These are phyloP conservation scores for Amesomyces nigricolor DNA, from an alignment of 2,329 filamentous ascomycete genomes.

Conservation along the genomic window DNA sequence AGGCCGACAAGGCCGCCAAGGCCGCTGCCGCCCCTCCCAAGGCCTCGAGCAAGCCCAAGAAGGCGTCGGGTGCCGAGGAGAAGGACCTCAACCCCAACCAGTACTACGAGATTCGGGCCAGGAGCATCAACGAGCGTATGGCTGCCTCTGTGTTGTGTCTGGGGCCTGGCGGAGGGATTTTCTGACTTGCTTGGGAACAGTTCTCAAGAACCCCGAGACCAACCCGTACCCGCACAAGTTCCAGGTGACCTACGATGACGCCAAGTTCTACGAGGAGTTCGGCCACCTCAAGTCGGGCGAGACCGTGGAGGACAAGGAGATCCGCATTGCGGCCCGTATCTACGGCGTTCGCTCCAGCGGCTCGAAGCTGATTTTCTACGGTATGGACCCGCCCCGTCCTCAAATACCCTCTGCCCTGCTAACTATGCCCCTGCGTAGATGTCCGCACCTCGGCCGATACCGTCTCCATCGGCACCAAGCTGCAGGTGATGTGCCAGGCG, in stretches of 20 bases:
- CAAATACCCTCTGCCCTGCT: background rate
- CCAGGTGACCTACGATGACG: constrained; percentile 75
- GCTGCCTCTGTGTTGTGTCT: background rate
- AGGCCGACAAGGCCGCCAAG: constrained; percentile 85
- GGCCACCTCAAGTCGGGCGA: constrained; percentile 84
- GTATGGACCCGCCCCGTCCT: constrained; percentile 36
- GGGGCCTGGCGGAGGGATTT: background rate
- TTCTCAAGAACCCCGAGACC: constrained; percentile 65
- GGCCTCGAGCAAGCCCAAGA: constrained; percentile 46
- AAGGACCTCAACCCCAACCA: constrained; percentile 54
- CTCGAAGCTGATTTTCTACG: constrained; percentile 86
- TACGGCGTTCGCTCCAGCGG: constrained; percentile 81
- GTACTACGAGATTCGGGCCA: constrained; percentile 94
- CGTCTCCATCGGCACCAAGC: constrained; percentile 60
- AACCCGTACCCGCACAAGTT: constrained; percentile 95
- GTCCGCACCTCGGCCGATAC: constrained; percentile 52
- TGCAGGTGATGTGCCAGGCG: constrained; percentile 90
- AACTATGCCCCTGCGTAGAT: constrained; percentile 12
- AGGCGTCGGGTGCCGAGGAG: constrained; percentile 58
- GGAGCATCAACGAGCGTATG: constrained; percentile 60
- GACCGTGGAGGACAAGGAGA: constrained; percentile 64
- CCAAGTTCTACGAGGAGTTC: constrained; percentile 73
- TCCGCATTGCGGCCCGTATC: constrained; percentile 78
- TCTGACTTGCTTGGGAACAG: constrained; percentile 13
- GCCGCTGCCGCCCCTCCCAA: constrained; percentile 51